Evolutionary conservation across 257 asterid species (phyloP).

Genomic region (Lantana camara): DNA sequence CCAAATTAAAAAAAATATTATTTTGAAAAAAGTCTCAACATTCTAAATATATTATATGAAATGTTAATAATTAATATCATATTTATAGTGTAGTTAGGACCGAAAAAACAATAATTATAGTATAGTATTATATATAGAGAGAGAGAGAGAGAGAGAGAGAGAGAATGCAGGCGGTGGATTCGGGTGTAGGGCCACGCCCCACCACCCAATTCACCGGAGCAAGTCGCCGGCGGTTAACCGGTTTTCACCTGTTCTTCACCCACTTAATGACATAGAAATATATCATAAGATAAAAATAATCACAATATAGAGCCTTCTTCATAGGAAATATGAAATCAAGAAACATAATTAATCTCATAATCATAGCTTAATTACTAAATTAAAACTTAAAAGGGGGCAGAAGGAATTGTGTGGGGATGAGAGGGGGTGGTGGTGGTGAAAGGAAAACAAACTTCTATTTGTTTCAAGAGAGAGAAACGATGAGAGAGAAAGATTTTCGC

Average conservation of each 20-base stretch:
- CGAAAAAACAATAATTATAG: too few species aligned
- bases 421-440: constrained; percentile 27
- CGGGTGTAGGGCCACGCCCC: constrained; percentile 20
- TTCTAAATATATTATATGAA: too few species aligned
- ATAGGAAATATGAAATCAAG: not conserved
- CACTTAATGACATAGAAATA: not conserved
- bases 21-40: too few species aligned
- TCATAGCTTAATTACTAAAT: not conserved
- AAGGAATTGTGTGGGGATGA: constrained; percentile 21
- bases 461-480: constrained; percentile 43
- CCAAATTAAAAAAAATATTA: too few species aligned
- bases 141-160: constrained; percentile 13
- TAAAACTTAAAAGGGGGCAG: not conserved
- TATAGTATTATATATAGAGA: too few species aligned
- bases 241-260: constrained; percentile 10
- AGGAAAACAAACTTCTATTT: constrained; percentile 31
- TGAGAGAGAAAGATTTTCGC: constrained; percentile 42
- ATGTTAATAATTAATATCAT: too few species aligned
- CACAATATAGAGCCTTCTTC: not conserved
- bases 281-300: not conserved
- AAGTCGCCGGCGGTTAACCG: constrained; percentile 26
- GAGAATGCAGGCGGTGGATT: constrained; percentile 4
- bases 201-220: constrained; percentile 11
- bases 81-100: too few species aligned
- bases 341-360: not conserved